These are phyloP conservation scores for Peterozyma toletana DNA, from an alignment of 805 yeast species.

Conservation along the genomic window DNA sequence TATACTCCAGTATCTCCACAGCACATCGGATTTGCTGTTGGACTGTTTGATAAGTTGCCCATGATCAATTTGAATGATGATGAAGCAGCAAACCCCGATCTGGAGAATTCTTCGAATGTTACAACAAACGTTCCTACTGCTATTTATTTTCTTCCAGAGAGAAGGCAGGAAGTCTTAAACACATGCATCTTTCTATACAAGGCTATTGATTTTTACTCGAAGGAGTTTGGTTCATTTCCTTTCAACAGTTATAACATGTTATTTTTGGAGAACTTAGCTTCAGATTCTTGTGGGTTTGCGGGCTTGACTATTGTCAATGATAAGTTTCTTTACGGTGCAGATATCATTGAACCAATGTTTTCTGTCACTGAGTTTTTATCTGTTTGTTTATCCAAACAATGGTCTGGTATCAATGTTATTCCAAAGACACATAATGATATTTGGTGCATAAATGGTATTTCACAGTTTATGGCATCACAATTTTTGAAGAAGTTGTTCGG, in stretches of 20 bases:
- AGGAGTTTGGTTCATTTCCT: constrained; percentile 91
- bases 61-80: constrained; percentile 36
- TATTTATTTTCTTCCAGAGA: constrained; percentile 59
- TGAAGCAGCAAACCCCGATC: constrained; percentile 24
- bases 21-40: constrained; percentile 92
- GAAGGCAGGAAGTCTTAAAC: constrained; percentile 49
- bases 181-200: constrained; percentile 70
- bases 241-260: constrained; percentile 74
- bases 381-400: constrained; percentile 73
- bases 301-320: constrained; percentile 63
- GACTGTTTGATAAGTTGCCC: constrained; percentile 68
- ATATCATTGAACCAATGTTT: constrained; percentile 72
- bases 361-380: constrained; percentile 61
- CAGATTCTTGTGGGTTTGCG: constrained; percentile 55
- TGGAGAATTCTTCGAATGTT: constrained; percentile 11
- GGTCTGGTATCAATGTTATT: constrained; percentile 89
- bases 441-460: constrained; percentile 86
- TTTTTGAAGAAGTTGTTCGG: constrained; percentile 74
- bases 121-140: constrained; percentile 41
- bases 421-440: constrained; percentile 73
- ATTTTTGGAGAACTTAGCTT: constrained; percentile 55
- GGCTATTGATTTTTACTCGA: constrained; percentile 76
- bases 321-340: constrained; percentile 61
- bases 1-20: constrained; percentile 88
- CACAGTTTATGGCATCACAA: constrained; percentile 74